These are phyloP conservation scores for Akebia trifoliata DNA, from an alignment of 164 flowering plant species.

Conservation along the genomic window DNA sequence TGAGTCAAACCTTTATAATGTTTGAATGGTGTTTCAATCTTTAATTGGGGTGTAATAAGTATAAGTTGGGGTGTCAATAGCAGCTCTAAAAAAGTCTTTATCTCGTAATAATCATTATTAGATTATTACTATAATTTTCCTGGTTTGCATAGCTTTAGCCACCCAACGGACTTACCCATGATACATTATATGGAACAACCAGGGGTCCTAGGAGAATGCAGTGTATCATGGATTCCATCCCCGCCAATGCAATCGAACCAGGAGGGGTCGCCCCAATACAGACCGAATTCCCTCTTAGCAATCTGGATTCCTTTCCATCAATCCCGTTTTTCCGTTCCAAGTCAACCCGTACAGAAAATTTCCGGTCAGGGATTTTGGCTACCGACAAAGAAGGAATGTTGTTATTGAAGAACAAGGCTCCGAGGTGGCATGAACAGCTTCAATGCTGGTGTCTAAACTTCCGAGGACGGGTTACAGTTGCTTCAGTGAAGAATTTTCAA, in stretches of 20 bases:
- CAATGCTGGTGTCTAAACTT: constrained; percentile 86
- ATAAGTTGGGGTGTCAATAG: too few relatives aligned
- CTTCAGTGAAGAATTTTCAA: constrained; percentile 81
- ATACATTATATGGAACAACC: constrained; percentile 13
- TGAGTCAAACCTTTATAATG: too few relatives aligned
- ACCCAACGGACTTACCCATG: background rate
- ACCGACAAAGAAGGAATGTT: constrained; percentile 40
- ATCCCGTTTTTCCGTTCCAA: constrained; percentile 51
- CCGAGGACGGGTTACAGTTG: constrained; percentile 74
- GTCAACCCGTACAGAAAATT: constrained; percentile 34
- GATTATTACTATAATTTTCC: background rate
- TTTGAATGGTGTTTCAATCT: too few relatives aligned
- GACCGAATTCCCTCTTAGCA: constrained; percentile 46
- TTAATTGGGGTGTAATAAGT: too few relatives aligned
- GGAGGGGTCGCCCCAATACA: constrained; percentile 68
- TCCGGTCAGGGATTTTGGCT: constrained; percentile 32
- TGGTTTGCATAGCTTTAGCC: background rate
- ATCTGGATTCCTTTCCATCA: constrained; percentile 39
- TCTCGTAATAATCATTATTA: background rate
- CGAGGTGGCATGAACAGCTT: constrained; percentile 86
- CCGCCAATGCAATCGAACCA: constrained; percentile 48
- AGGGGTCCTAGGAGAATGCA: constrained; percentile 86
- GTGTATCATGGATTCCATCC: constrained; percentile 57
- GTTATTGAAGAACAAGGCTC: constrained; percentile 61
- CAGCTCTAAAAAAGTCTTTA: too few relatives aligned